Evolutionary conservation across 2,329 filamentous ascomycete genomes (phyloP), one percentile per base, ranked within the genome.

Genomic region (Arthrobotrys entomopaga): DNA sequence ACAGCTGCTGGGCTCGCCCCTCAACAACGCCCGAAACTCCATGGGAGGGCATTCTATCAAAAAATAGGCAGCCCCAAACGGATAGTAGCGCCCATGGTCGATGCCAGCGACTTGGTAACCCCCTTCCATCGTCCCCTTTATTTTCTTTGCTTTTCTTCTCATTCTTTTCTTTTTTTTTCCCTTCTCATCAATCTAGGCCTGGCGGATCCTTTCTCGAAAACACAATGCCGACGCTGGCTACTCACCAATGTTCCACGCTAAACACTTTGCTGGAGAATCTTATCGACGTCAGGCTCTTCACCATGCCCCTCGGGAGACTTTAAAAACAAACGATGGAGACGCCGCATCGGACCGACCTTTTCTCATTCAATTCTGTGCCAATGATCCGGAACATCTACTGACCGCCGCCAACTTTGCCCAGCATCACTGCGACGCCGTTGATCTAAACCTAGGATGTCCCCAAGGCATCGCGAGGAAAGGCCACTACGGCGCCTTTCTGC

Each of bases 301-400:
- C 63, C 82, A 75, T 52, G 80, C 73, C 79, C 81, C 56, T 78
- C 82, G 76, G 40, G 57, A 70, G 15, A 24, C 65, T 2, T 16
- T n/a, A 6, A 52, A 60, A 4, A 91, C 88, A 81, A 89, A 98
- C 24, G 95, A 99, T 82, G 95, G 95, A 49, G 94, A 97, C 81
- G 49, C 49, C 15, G 42, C 34, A 11, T 84, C 93, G 72, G 95
- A 99, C 82, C 87, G 95, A 4, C 95, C 95, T 0, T 87, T 98
- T 8, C 93, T 97, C 78, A 94, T 97, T 2, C 95, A 99, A 80
- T 99, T 99, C 82, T 99, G 95, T 84, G 91, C 92, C 76, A 96
- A 95, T 81, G 89, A 95, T 73, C 88, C 92, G 0, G 86, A 90
- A n/a, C 88, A 90, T 61, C 86, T 97, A 19, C 87, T 98, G 54